Conservation (phyloP, 108 stramenopile species). For the Nitzschia putrida region DNA sequence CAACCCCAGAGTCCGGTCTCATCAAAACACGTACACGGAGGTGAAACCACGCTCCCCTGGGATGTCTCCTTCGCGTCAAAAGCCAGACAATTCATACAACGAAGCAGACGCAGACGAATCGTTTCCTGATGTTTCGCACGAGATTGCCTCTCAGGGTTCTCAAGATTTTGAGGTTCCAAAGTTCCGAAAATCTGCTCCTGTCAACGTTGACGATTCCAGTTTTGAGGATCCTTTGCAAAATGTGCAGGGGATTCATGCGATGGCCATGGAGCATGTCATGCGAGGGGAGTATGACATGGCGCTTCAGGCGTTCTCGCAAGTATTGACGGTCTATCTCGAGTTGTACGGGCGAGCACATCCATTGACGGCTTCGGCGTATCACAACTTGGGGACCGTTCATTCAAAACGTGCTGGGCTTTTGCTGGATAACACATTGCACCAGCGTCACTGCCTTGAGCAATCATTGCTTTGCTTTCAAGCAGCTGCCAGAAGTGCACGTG, state of each 20-base stretch:
- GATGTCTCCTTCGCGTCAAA: not conserved
- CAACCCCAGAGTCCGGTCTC: too few species aligned
- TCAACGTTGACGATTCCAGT: slow-evolving; percentile 37
- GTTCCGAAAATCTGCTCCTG: slow-evolving; percentile 32
- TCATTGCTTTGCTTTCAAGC: slow-evolving; percentile 57
- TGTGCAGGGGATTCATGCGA: slow-evolving; percentile 44
- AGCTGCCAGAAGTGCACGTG: slow-evolving; percentile 54
- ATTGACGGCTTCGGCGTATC: slow-evolving; percentile 50
- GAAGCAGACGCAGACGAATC: not conserved
- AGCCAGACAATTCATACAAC: not conserved
- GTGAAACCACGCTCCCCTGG: not conserved
- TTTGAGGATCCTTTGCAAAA: slow-evolving; percentile 31
- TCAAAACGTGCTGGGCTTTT: slow-evolving; percentile 48
- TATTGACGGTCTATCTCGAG: slow-evolving; percentile 37
- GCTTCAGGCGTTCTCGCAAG: slow-evolving; percentile 43
- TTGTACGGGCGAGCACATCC: slow-evolving; percentile 47
- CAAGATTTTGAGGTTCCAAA: slow-evolving; percentile 8
- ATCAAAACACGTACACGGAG: not conserved
- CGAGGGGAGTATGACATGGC: slow-evolving; percentile 55
- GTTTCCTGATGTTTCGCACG: not conserved
- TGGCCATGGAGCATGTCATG: slow-evolving; percentile 52
- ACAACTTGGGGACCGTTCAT: slow-evolving; percentile 64
- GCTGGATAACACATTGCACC: slow-evolving; percentile 34
- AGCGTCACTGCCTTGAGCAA: slow-evolving; percentile 40
- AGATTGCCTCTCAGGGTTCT: not conserved